Base-by-base conservation (phyloP, 306 rosid species). In the Lotus japonicus region DNA sequence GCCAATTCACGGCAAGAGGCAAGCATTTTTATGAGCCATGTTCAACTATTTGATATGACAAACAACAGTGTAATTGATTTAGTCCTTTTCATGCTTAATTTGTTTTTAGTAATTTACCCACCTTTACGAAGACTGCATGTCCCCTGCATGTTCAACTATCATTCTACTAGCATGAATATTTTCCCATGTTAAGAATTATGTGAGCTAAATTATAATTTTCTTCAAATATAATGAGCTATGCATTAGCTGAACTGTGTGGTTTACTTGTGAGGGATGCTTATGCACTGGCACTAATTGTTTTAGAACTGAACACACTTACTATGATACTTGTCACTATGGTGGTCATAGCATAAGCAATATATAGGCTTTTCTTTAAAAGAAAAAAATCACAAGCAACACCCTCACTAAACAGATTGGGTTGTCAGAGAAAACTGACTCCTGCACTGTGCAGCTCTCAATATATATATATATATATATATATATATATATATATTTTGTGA, bases 1-100 rank as follows among this genome's bases (percentile, higher is more conserved):
- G 80, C 81, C 97, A 90, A 86, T 94, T 90, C 68, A 45, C 15
- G 38, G 59, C 86, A 69, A 77, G 65, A 81, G 98, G 98, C 82
- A 86, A 89, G 94, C 49, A 41, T 62, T 76, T 73, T 46, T 41
- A 28, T 16, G 64, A 64, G 58, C 51, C 57, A 4, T 56, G 39
- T 68, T 64, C 68, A 73, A 76, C 39, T 54, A 13, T 62, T 60
- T 79, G 48, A 57, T 26, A 2, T 49, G 52, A 72, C 51, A 44
- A 60, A 58, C 36, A 68, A 21, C 71, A 64, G 49, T 55, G 12
- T 44, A 18, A 71, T 68, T 68, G 54, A 49, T 42, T 43, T 73
- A 36, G 11, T 70, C 68, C 41, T 42, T 66, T 51, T 56, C 26
- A 44, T 67, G 43, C 19, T 6, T 69, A 64, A 75, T 49, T 51